Evolutionary conservation across 1,284 basidiomycete species (phyloP).

Genomic region (Apiotrichum mycotoxinovorans): DNA sequence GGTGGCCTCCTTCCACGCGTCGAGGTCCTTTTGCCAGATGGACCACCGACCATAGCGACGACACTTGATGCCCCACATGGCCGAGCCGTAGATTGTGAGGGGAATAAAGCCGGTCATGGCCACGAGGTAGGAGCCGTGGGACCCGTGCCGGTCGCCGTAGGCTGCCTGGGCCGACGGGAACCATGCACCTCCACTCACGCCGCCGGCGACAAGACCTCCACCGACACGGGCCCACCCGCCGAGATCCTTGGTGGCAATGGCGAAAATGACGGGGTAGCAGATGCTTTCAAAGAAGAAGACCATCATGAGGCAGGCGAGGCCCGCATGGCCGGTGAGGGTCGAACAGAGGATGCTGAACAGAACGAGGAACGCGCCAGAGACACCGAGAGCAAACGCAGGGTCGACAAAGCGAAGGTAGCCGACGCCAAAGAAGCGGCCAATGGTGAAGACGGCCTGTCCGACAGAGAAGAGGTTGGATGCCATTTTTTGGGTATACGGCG

Average conservation of each 20-base stretch:
- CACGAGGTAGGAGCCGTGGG: conserved; percentile 28
- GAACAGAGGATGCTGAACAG: conserved; percentile 34
- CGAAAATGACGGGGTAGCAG: conserved; percentile 41
- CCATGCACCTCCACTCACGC: conserved; percentile 32
- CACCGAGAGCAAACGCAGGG: conserved; percentile 32
- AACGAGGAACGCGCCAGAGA: conserved; percentile 28
- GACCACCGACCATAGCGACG: conserved; percentile 9
- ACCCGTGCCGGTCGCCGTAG: conserved; percentile 19
- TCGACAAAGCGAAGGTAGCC: conserved; percentile 33
- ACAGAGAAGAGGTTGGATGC: conserved; percentile 37
- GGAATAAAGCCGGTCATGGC: conserved; percentile 27
- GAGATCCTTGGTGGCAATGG: conserved; percentile 32
- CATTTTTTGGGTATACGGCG: conserved; percentile 16
- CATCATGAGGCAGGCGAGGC: conserved; percentile 36
- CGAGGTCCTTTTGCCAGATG: conserved; percentile 17
- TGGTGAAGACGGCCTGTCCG: conserved; percentile 38
- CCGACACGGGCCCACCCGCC: conserved; percentile 35
- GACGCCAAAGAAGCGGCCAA: conserved; percentile 38
- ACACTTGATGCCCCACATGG: conserved; percentile 26
- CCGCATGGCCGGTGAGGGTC: conserved; percentile 25
- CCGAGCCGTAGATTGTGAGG: conserved; percentile 22
- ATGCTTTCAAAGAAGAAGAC: conserved; percentile 37
- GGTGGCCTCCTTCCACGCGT: no score
- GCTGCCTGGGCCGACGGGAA: conserved; percentile 30
- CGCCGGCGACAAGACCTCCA: conserved; percentile 29